phyloP scores from a whole-genome alignment of 2,329 filamentous ascomycete species.

The Paraphaeosphaeria sporulosa region DNA sequence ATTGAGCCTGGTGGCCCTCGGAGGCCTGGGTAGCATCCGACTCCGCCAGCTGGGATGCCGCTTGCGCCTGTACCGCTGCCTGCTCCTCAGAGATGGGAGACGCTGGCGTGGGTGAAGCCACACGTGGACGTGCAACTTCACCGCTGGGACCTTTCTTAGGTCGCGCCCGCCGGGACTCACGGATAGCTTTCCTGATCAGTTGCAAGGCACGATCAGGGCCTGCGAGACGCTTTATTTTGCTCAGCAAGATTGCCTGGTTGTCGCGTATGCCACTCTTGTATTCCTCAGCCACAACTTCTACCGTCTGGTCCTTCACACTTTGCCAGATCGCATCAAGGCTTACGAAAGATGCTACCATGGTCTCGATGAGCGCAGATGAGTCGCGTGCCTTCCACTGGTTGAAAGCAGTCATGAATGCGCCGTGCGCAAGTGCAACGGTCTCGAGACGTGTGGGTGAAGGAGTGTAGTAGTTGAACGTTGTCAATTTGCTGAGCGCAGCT shows the following conservation, averaged over 20 bases:
- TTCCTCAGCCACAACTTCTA: slow-evolving; percentile 75
- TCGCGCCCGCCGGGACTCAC: slow-evolving; percentile 71
- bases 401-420: slow-evolving; percentile 79
- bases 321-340: slow-evolving; percentile 85
- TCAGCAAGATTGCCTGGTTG: slow-evolving; percentile 80
- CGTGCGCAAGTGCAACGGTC: slow-evolving; percentile 72
- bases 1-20: slow-evolving; percentile 49
- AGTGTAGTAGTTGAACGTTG: slow-evolving; percentile 70
- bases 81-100: slow-evolving; percentile 37
- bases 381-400: slow-evolving; percentile 85
- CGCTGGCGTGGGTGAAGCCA: slow-evolving; percentile 52
- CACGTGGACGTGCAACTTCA: slow-evolving; percentile 72
- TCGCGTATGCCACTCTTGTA: slow-evolving; percentile 82
- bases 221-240: slow-evolving; percentile 79
- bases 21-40: slow-evolving; percentile 18
- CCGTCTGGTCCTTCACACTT: slow-evolving; percentile 79
- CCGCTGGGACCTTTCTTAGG: slow-evolving; percentile 71
- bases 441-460: slow-evolving; percentile 69
- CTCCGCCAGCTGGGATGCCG: slow-evolving; percentile 40
- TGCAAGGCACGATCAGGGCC: slow-evolving; percentile 74
- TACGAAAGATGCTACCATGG: slow-evolving; percentile 87
- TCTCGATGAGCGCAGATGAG: slow-evolving; percentile 77
- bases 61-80: slow-evolving; percentile 47
- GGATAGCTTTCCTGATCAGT: slow-evolving; percentile 77
- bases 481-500: slow-evolving; percentile 72